Conservation (phyloP, 2,329 filamentous ascomycete species). For the Aspergillus tamarii region DNA sequence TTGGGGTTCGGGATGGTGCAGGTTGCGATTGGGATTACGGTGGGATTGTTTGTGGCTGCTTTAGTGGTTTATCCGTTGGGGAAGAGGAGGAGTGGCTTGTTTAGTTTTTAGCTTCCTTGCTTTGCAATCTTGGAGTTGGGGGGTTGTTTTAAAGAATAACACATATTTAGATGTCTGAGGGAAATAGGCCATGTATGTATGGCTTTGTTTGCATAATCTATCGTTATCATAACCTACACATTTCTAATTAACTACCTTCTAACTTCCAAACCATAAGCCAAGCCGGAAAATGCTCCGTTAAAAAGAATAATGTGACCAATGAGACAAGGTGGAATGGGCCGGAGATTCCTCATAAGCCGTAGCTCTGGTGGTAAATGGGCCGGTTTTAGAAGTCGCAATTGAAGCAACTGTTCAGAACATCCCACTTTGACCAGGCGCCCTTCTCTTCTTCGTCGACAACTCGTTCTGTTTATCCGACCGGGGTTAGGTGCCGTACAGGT, state of each 20-base stretch:
- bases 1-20: conserved; percentile 53
- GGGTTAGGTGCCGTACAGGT: not conserved
- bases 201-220: no score
- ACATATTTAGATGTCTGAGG: no score
- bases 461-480: not conserved
- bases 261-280: conserved; percentile 28
- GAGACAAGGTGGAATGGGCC: conserved; percentile 13
- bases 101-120: conserved; percentile 41
- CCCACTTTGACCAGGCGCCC: conserved; percentile 7
- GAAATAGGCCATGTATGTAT: no score
- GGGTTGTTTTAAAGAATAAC: no score
- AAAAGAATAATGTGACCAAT: conserved; percentile 23
- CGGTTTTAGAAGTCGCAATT: conserved; percentile 19
- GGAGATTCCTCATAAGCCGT: conserved; percentile 17
- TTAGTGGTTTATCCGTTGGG: conserved; percentile 51
- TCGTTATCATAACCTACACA: no score
- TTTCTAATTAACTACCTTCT: not conserved
- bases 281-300: conserved; percentile 19
- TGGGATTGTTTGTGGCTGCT: conserved; percentile 51
- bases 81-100: conserved; percentile 50
- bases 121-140: no score
- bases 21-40: conserved; percentile 52
- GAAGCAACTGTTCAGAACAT: conserved; percentile 17
- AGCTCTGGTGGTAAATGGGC: conserved; percentile 26
- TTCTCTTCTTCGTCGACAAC: not conserved